Evolutionary conservation across 176 grass and related monocot species (phyloP), one percentile per base, ranked within the genome.

Genomic region (Microstegium vimineum): DNA sequence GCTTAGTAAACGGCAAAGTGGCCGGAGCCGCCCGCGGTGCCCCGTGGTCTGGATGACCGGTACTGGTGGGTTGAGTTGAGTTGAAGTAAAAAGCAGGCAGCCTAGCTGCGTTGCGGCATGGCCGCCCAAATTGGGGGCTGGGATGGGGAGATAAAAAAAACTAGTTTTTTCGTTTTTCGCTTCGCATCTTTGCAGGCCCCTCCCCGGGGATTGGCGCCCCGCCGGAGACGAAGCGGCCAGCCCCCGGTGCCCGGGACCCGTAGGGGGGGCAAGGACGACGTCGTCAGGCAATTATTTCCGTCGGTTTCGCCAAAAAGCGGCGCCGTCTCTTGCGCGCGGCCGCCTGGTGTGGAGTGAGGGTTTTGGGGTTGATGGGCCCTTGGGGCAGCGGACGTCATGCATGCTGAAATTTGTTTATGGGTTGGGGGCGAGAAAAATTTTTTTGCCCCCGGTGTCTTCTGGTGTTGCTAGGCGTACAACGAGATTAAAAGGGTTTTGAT

Each of bases 121-220:
- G n/a, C n/a, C n/a, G 45, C 17, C 45, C 45, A 49, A 49, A n/a
- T n/a, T n/a, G n/a, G n/a, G n/a, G n/a, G n/a, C 45, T 49, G 45
- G 45, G 17, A 49, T 16, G 16, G 45, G 15, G 15, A 18, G 45
- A 49, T 49, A 17, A 49, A 49, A 17, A 49, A 49, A 49, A 49
- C 15, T 17, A 14, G 1, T n/a, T n/a, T n/a, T n/a, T n/a, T n/a
- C n/a, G n/a, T n/a, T n/a, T n/a, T 38, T 38, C 37, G 37, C 37
- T 45, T 42, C 16, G 30, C 42, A 1, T 66, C 20, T 35, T 71
- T 49, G 86, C 75, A 81, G 78, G 32, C 57, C 78, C 77, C 45
- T 69, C 78, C 77, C 45, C 22, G 35, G 69, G 17, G 69, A 86
- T 86, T 86, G 69, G 84, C 33, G 33, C 20, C 87, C 87, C 77